A percentile compares a stretch with the other conserved stretches of the same genome.
Conservation (phyloP, 495 filamentous ascomycete genomes). For the Terfezia claveryi region DNA sequence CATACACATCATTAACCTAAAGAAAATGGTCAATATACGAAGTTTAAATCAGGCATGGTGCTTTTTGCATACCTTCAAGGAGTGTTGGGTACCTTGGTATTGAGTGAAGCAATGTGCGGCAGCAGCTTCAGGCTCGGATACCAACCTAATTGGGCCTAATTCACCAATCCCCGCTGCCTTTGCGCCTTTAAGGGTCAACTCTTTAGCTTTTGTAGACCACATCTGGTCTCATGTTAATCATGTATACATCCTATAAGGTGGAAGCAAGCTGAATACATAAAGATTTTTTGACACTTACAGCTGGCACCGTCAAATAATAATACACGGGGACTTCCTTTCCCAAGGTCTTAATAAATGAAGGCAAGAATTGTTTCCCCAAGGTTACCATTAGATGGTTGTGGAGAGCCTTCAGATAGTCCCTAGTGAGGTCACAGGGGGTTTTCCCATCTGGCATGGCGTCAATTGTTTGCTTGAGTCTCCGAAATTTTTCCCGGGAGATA, state of each 20-base stretch:
- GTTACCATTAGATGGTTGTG: constrained; percentile 53
- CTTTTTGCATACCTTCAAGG: constrained; percentile 1
- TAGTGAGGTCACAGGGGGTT: constrained; percentile 35
- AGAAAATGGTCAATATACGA: background rate
- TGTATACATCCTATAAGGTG: constrained; percentile 25
- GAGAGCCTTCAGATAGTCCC: constrained; percentile 45
- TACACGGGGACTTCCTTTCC: constrained; percentile 38
- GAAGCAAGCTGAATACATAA: background rate
- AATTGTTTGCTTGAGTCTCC: constrained; percentile 42
- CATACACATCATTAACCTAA: constrained; percentile 42
- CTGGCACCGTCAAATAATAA: constrained; percentile 50
- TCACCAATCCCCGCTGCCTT: constrained; percentile 39
- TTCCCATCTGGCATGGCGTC: constrained; percentile 42
- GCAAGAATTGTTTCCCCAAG: constrained; percentile 38
- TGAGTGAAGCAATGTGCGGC: constrained; percentile 49
- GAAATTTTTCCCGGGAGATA: constrained; percentile 53
- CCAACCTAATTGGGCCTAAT: constrained; percentile 31
- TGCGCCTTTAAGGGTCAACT: constrained; percentile 39
- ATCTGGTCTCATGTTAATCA: constrained; percentile 28
- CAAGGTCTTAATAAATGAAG: constrained; percentile 23
- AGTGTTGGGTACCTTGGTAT: constrained; percentile 29
- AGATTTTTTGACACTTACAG: constrained; percentile 20
- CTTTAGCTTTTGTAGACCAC: constrained; percentile 58
- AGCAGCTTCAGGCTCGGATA: constrained; percentile 56
- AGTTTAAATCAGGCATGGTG: background rate